Evolutionary conservation across 257 asterid species (phyloP), one percentile per base, ranked within the genome.

Genomic region (Mentha longifolia): DNA sequence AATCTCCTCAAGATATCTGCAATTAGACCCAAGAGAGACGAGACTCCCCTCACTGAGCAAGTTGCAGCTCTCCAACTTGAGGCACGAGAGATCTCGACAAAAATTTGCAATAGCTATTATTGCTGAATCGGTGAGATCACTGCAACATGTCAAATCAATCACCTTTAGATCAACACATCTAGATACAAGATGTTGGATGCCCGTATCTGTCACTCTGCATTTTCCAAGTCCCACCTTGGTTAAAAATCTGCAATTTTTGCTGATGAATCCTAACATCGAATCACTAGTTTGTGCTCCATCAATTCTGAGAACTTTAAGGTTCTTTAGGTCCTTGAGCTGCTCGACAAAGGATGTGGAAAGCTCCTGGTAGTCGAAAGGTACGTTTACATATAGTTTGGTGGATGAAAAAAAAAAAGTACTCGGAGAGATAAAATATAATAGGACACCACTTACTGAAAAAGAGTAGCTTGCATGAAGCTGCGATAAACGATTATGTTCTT

Each of bases 51-150:
- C 87, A 1, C 80, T 83, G 63, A 89, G 84, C 65, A 79, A 77
- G 83, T 84, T 84, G 86, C 92, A 85, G 80, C 94, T 85, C 77
- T 89, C 96, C 76, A 89, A 78, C 78, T 87, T 85, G 16, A 89
- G 95, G 77, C 89, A 87, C 51, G 71, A 25, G 77, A 89, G 81
- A 79, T 80, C 71, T 49, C 42, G 71, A 76, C 92, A 85, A 75
- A 81, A 84, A 46, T 68, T 68, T 59, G 92, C 77, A 52, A 89
- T 81, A 30, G 89, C 84, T 65, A 54, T 75, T 66, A 87, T 78
- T 51, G 90, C 79, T 52, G 62, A 54, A 81, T 87, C 96, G 7
- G 95, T 78, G 57, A 89, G 79, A 57, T 78, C 84, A n/a, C 83
- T 70, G 72, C 96, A 89, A 80, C 96, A 87, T 12, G 95, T 89